Percentiles rank a stretch among this genome's conserved stretches.
Evolutionary conservation across 1,139 yeast genomes (phyloP).

Genomic region (Blastobotrys petasosporus): DNA sequence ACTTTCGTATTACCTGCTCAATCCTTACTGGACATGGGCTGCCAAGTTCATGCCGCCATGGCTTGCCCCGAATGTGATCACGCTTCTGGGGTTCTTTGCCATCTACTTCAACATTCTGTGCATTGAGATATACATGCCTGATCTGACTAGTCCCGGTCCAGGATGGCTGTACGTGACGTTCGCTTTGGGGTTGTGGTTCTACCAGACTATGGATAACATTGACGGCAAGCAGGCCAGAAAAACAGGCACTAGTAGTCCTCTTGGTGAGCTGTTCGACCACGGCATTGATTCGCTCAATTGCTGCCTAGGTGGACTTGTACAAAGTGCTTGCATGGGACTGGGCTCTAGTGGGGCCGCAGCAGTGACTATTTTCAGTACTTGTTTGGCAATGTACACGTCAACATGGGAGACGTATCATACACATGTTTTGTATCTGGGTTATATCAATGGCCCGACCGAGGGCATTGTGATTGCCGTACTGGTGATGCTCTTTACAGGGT

Average conservation of each 20-base stretch:
- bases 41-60: slow-evolving; percentile 62
- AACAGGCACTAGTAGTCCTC: slow-evolving; percentile 71
- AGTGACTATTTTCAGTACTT: slow-evolving; percentile 56
- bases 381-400: slow-evolving; percentile 63
- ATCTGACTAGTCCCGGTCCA: slow-evolving; percentile 49
- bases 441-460: slow-evolving; percentile 75
- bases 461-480: slow-evolving; percentile 58
- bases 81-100: slow-evolving; percentile 59
- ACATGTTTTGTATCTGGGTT: slow-evolving; percentile 60
- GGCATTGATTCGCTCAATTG: slow-evolving; percentile 74
- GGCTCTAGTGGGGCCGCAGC: slow-evolving; percentile 37
- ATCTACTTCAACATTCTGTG: slow-evolving; percentile 48
- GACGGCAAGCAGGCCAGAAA: slow-evolving; percentile 79
- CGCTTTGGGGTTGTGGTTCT: slow-evolving; percentile 66
- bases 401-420: slow-evolving; percentile 84
- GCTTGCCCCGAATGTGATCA: slow-evolving; percentile 75
- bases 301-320: slow-evolving; percentile 37
- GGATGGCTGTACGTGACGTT: slow-evolving; percentile 61
- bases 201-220: slow-evolving; percentile 79
- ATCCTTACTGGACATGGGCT: slow-evolving; percentile 66
- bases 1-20: slow-evolving; percentile 56
- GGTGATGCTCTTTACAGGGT: slow-evolving; percentile 52
- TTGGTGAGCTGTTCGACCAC: slow-evolving; percentile 77
- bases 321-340: slow-evolving; percentile 38
- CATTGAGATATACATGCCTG: slow-evolving; percentile 57